Evolutionary conservation across 345 rosid genomes (phyloP), one percentile per base, ranked within the genome.

Genomic region (Salix brachista): DNA sequence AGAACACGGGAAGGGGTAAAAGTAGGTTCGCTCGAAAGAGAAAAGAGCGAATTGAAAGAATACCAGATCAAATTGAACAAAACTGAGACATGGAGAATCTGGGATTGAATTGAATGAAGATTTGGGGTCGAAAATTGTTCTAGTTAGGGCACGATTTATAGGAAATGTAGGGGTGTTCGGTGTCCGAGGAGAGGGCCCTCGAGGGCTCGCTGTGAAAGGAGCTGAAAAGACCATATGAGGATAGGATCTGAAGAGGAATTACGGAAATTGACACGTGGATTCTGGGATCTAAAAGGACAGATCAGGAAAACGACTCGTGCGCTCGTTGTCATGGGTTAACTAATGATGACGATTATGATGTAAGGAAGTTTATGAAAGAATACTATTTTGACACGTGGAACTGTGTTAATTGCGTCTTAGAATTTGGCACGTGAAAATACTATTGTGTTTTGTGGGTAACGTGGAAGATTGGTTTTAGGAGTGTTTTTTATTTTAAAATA

Each of bases 91-190:
- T 1, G 23, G 50, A 21, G 37, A 60, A 71, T 23, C 75, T 56
- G 18, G 12, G 34, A 65, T 36, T 70, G 65, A 50, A 78, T 74
- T 32, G 48, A 60, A 10, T 44, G 71, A 14, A 44, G 36, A 65
- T 6, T 61, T 28, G 36, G 60, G 78, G 70, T 71, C 46, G 42
- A 42, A 66, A 26, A 2, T 16, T 30, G 70, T 77, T 66, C 21
- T 76, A 83, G 74, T 70, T 70, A 6, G 81, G 80, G 64, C 79
- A 69, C 26, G 52, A 6, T 80, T 77, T 83, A 81, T 65, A 71
- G 77, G 67, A 37, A 64, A 71, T 67, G 23, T 3, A 3, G 26
- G 65, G 75, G 21, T 3, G 76, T 23, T 67, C 12, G 81, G 67
- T 39, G 78, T 67, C 72, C 65, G 50, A 18, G 17, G 67, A 0